A percentile compares a stretch with the other conserved stretches of the same genome.
These are phyloP conservation scores for Agaricales sp. DNA, from an alignment of 1,284 basidiomycete species.

Conservation along the genomic window DNA sequence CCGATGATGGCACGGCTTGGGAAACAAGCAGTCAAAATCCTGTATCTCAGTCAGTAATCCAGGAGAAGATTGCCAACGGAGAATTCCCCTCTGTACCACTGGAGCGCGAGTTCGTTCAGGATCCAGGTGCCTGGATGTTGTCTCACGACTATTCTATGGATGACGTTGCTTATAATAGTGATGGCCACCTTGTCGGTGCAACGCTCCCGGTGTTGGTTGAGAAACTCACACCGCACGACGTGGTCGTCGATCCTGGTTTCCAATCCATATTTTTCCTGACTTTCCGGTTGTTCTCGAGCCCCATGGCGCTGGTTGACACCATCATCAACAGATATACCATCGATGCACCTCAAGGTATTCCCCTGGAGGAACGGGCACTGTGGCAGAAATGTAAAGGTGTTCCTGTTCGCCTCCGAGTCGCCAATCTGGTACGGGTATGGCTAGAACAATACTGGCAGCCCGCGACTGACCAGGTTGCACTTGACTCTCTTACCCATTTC, in stretches of 20 bases:
- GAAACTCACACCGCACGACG: slow-evolving; percentile 94
- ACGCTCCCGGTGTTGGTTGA: slow-evolving; percentile 85
- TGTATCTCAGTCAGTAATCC: slow-evolving; percentile 24
- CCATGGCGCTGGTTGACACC: slow-evolving; percentile 64
- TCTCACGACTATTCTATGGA: slow-evolving; percentile 65
- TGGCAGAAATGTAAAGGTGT: slow-evolving; percentile 85
- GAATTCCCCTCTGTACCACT: slow-evolving; percentile 41
- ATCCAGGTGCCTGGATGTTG: slow-evolving; percentile 45
- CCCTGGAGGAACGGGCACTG: slow-evolving; percentile 51
- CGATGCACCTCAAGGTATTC: slow-evolving; percentile 43
- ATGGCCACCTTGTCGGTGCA: slow-evolving; percentile 86
- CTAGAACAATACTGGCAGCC: slow-evolving; percentile 85
- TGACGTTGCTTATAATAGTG: slow-evolving; percentile 85
- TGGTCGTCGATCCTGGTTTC: slow-evolving; percentile 78
- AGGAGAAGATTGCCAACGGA: slow-evolving; percentile 46
- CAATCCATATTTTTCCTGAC: slow-evolving; percentile 89
- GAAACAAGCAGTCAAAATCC: slow-evolving; percentile 32
- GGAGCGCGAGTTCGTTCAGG: slow-evolving; percentile 27
- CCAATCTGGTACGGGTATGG: slow-evolving; percentile 91
- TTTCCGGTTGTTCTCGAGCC: slow-evolving; percentile 88
- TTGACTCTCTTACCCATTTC: slow-evolving; percentile 55
- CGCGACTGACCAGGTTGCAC: slow-evolving; percentile 48
- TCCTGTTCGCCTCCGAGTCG: slow-evolving; percentile 82
- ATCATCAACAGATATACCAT: slow-evolving; percentile 81
- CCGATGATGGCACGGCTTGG: slow-evolving; percentile 46